Base-by-base conservation (phyloP, 169 alveolate genomes). In the Eimeria tenella region DNA sequence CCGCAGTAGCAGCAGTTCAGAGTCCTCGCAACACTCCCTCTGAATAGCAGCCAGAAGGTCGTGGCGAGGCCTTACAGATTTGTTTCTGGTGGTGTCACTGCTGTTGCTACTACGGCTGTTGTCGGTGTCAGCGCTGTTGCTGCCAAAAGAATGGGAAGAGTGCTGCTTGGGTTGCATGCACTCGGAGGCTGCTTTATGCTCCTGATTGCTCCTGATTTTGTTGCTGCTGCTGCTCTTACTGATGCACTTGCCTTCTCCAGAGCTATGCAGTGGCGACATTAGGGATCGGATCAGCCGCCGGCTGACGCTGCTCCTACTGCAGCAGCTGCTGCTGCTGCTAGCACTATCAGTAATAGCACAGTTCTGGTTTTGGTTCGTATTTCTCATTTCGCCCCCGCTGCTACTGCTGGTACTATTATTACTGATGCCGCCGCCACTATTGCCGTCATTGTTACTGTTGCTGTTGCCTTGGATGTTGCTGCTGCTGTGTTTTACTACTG, bases 1-100 rank as follows among this genome's bases (percentile, higher is more conserved):
- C 49, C 77, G 77, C 11, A 75, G 86, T 31, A 0, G 86, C 86
- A 75, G 63, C 86, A 49, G 65, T n/a, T 6, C 49, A 5, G 65
- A 75, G 86, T 75, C 86, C 13, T 75, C 86, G 31, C n/a, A 15
- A 62, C 86, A 75, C 49, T 75, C 86, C 52, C 63, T 42, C 42
- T 49, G 86, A 49, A 75, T 75, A n/a, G 86, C 86, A 49, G 60
- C 86, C 13, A 75, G 23, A 5, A 75, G 60, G 15, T 75, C 63
- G 21, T 25, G 68, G 19, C 68, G 60, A 21, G 86, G 86, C 60
- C 60, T 4, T 19, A 52, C 42, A 10, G 5, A 15, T 19, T 11
- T 50, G 42, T 21, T 75, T 19, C 60, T 75, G 86, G 52, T 75
- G 86, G 63, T 17, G 86, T 19, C 49, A 62, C 86, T 11, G 86